Evolutionary conservation across 2,329 filamentous ascomycete genomes (phyloP), one percentile per base, ranked within the genome.

Genomic region (Salinomyces thailandicus): DNA sequence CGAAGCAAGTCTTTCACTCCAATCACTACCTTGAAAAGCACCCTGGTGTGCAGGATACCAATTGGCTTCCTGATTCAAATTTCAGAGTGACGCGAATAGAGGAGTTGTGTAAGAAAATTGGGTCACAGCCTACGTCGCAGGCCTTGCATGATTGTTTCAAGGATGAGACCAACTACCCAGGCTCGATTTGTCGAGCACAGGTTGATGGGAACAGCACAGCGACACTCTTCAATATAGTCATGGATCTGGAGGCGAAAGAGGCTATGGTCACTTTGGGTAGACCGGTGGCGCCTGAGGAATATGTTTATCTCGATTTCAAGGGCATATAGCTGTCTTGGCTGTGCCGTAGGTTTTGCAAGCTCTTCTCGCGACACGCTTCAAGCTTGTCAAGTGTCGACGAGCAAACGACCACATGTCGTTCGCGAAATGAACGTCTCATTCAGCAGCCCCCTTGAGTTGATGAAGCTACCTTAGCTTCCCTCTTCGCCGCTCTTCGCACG

Each of bases 1-100:
- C 32, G 1, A 51, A 55, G 1, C 50, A 60, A 6, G 49, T 67
- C 1, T 59, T 63, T 9, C 64, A 69, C 42, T 49, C 63, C 1
- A 68, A 69, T 35, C 65, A 68, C 33, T 57, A 62, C 13, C 38
- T 69, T 7, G 35, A 48, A 0, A 48, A 57, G n/a, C 64, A 68
- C 33, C 47, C 44, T 1, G 55, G 58, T 0, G 59, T 63, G 12
- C 41, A 45, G 2, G 66, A 68, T 43, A 61, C 57, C 3, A 50
- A 61, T 11, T 67, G 62, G 59, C 43, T 67, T 32, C 50, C 53
- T n/a, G 31, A 67, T 43, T 65, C 62, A 14, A 41, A 48, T 1
- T 49, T 49, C 12, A 48, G 65, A 7, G 45, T 63, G 4, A 37
- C 44, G 13, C 57, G 61, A 3, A 66, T 68, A 48, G 48, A 54